Evolutionary conservation across 768 basidiomycete genomes (phyloP).

Genomic region (Pleurotus pulmonarius): DNA sequence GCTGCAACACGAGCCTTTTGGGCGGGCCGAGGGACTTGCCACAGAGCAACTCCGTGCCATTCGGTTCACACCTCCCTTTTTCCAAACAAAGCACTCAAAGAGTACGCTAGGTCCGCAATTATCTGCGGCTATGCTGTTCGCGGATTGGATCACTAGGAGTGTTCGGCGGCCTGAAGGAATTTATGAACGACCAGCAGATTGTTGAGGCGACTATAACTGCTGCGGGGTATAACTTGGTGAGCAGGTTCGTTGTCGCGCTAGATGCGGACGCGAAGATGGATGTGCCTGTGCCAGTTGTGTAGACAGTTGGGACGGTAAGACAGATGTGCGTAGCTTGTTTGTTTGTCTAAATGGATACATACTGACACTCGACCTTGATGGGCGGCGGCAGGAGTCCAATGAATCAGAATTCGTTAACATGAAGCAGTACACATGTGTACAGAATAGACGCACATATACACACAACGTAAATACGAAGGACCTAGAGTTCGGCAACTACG

Average conservation of each 20-base stretch:
- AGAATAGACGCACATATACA: too few species aligned
- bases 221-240: conserved; percentile 26
- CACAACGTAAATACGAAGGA: too few species aligned
- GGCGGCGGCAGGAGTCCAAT: too few species aligned
- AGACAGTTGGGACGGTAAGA: too few species aligned
- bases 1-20: conserved; percentile 29
- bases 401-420: too few species aligned
- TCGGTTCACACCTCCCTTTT: conserved; percentile 18
- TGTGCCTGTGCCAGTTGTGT: conserved; percentile 17
- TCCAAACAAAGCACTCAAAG: conserved; percentile 8
- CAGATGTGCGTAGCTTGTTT: too few species aligned
- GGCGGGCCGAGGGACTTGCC: conserved; percentile 25
- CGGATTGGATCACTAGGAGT: conserved; percentile 23
- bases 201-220: conserved; percentile 25
- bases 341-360: too few species aligned
- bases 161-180: conserved; percentile 18
- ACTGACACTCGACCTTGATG: too few species aligned
- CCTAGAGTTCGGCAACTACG: too few species aligned
- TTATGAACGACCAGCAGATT: conserved; percentile 21
- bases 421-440: too few species aligned
- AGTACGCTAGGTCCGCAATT: conserved; percentile 19
- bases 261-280: conserved; percentile 25
- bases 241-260: conserved; percentile 23
- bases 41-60: conserved; percentile 22
- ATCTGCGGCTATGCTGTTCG: conserved; percentile 21